A percentile compares a stretch with the other conserved stretches of the same genome.
phyloP scores from a whole-genome alignment of 2,329 filamentous ascomycete species.

The Boeremia lycopersici region DNA sequence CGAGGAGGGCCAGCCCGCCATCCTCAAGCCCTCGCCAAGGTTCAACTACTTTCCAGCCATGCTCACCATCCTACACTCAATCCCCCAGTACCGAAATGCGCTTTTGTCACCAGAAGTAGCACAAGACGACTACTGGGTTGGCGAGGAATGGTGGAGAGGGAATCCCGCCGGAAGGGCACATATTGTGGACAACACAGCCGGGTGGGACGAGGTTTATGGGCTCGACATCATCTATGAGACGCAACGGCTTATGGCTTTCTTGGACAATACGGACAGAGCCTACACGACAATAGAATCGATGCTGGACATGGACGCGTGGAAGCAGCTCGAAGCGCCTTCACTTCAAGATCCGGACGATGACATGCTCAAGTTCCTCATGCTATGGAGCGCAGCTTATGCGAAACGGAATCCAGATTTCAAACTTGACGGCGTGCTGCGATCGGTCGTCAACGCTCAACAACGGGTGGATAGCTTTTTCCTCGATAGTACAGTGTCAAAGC shows the following conservation, averaged over 20 bases:
- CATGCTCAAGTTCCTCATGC: constrained; percentile 55
- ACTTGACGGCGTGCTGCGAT: constrained; percentile 53
- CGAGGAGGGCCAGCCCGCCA: constrained; percentile 57
- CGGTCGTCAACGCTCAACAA: constrained; percentile 46
- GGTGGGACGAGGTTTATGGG: constrained; percentile 34
- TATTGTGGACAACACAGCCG: constrained; percentile 53
- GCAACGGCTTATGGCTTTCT: constrained; percentile 66
- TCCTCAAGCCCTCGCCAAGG: constrained; percentile 62
- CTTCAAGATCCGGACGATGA: constrained; percentile 43
- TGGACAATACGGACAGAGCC: constrained; percentile 62
- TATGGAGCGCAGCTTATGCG: constrained; percentile 56
- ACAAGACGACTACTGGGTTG: constrained; percentile 59
- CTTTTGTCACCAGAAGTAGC: constrained; percentile 57
- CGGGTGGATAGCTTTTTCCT: constrained; percentile 37
- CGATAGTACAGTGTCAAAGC: constrained; percentile 32
- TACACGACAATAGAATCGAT: constrained; percentile 64
- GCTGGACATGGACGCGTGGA: constrained; percentile 50
- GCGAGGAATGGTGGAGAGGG: constrained; percentile 68
- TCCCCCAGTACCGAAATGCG: constrained; percentile 64
- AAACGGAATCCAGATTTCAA: constrained; percentile 50
- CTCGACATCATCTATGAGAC: constrained; percentile 60
- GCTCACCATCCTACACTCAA: constrained; percentile 66
- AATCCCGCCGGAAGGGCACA: constrained; percentile 56
- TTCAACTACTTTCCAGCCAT: constrained; percentile 62
- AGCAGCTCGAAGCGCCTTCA: constrained; percentile 17